Conservation (phyloP, 805 yeast genomes). For the Candida xiaguanensis region DNA sequence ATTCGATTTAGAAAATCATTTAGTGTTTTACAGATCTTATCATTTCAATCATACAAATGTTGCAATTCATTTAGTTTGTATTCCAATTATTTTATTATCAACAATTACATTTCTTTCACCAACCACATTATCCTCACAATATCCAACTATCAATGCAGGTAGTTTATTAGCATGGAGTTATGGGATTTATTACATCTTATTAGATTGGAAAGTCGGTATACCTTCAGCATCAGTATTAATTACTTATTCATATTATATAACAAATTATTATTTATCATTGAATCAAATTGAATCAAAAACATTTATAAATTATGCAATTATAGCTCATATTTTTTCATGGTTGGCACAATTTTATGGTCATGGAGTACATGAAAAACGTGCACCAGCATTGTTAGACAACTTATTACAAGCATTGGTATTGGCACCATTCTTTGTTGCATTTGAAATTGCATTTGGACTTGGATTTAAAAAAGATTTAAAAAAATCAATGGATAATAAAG, state of each 20-base stretch:
- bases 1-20: slow-evolving; percentile 34
- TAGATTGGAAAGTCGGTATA: slow-evolving; percentile 47
- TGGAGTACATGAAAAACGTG: slow-evolving; percentile 70
- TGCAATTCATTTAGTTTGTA: slow-evolving; percentile 69
- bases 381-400: slow-evolving; percentile 86
- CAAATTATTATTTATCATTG: slow-evolving; percentile 17
- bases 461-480: slow-evolving; percentile 58
- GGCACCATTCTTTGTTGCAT: slow-evolving; percentile 87
- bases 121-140: slow-evolving; percentile 12
- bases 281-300: slow-evolving; percentile 4
- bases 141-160: slow-evolving; percentile 45
- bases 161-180: slow-evolving; percentile 44
- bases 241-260: slow-evolving; percentile 20
- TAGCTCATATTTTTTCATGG: slow-evolving; percentile 62
- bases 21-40: slow-evolving; percentile 44
- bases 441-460: slow-evolving; percentile 66
- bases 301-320: slow-evolving; percentile 26
- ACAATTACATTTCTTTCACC: slow-evolving; percentile 40
- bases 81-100: slow-evolving; percentile 70
- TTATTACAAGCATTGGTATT: slow-evolving; percentile 79
- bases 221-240: slow-evolving; percentile 25
- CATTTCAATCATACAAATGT: slow-evolving; percentile 62
- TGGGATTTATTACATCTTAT: slow-evolving; percentile 52
- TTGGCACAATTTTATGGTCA: slow-evolving; percentile 85
- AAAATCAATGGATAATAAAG: slow-evolving; percentile 45